Percentiles rank a stretch among this genome's conserved stretches.
Conservation (phyloP, 768 basidiomycete genomes). For the Leccinellum rugosiceps region DNA sequence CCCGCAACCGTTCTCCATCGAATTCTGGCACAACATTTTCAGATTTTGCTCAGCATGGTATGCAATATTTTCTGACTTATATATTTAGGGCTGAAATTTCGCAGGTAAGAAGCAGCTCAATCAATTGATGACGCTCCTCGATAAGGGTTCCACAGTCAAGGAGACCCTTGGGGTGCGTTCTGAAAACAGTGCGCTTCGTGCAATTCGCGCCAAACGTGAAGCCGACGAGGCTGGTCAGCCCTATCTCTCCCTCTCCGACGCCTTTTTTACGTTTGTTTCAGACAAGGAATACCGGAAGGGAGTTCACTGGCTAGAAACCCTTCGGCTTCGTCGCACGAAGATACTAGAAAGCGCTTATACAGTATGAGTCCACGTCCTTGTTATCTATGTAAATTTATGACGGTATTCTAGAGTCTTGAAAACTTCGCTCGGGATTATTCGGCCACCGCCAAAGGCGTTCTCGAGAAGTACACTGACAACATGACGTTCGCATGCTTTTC, state of each 20-base stretch:
- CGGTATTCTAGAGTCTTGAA: conserved; percentile 63
- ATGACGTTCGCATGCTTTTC: conserved; percentile 44
- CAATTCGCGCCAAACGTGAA: conserved; percentile 82
- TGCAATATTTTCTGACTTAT: neutral
- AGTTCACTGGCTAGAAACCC: conserved; percentile 90
- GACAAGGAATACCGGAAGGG: conserved; percentile 90
- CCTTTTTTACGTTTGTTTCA: conserved; percentile 25
- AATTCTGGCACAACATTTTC: conserved; percentile 78
- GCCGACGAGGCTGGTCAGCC: conserved; percentile 82
- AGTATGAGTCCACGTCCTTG: conserved; percentile 37
- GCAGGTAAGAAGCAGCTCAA: conserved; percentile 83
- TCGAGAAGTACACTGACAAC: conserved; percentile 78
- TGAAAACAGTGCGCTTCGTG: conserved; percentile 65
- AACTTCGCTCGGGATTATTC: conserved; percentile 75
- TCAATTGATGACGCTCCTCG: conserved; percentile 81
- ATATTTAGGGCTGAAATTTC: neutral
- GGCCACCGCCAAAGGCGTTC: conserved; percentile 53
- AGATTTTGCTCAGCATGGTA: conserved; percentile 83
- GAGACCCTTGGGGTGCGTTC: conserved; percentile 54
- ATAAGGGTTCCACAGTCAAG: conserved; percentile 66
- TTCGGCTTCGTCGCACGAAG: conserved; percentile 77
- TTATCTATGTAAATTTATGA: conserved; percentile 8
- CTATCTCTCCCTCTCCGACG: neutral
- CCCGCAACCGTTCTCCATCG: conserved; percentile 75
- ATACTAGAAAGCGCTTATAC: conserved; percentile 80